Base-by-base conservation (phyloP, 1,139 yeast species). In the Sugiyamaella sp. region DNA sequence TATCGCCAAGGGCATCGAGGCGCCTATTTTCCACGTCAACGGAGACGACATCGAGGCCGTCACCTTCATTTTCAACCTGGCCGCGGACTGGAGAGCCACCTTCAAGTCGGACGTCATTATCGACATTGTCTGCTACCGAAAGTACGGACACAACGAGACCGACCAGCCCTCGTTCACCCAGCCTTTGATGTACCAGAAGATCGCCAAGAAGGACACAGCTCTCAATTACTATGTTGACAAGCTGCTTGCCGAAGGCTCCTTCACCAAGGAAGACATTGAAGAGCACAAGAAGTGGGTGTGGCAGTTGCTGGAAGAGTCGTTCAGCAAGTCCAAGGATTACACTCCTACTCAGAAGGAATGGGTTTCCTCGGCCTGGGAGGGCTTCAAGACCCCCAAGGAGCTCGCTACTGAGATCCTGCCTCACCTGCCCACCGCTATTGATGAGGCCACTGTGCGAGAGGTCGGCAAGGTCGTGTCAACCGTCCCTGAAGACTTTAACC, bases 301-400 rank as follows among this genome's bases (percentile, higher is more conserved):
- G 99, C 83, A 84, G 66, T 77, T 84, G 59, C 84, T 93, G 68
- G 98, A 95, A 76, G 95, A 89, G 66, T 86, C 96, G 22, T 91
- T 90, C 76, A 71, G 75, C 60, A 87, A 88, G 74, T 84, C 95
- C 48, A 89, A 89, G 77, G 97, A 90, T 60, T 90, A 91, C 76
- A 81, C 81, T 66, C 95, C 98, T 67, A 86, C 93, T 63, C 82
- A 93, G 49, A 86, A 96, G 79, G 98, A 93, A 78, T 93, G 99
- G 99, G 82, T 93, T 68, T 88, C 99, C 51, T 89, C 97, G 52
- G 95, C 98, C 61, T 93, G 99, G 99, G 97, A 91, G 75, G 96
- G 90, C 64, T 95, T 95, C 79, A 95, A 95, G 80, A 89, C 97
- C 58, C 97, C 98, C 71, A 90, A 85, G 74, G 98, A 91, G 76